Evolutionary conservation across 2,329 filamentous ascomycete species (phyloP).

Genomic region (Pestalotiopsis fici): DNA sequence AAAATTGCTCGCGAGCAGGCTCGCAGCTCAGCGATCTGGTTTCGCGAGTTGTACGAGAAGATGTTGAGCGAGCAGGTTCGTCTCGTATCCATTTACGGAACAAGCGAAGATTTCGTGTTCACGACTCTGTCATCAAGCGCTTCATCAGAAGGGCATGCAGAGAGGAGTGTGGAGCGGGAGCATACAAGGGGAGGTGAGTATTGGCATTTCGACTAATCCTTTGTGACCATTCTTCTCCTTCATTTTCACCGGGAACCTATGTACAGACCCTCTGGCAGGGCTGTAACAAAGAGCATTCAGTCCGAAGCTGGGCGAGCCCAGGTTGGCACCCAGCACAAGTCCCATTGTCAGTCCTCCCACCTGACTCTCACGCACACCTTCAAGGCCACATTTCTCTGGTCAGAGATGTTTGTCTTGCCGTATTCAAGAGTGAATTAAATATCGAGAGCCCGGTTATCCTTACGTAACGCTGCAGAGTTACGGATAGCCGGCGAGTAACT

Average conservation of each 20-base stretch:
- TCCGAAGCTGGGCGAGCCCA: not conserved
- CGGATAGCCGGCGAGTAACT: not conserved
- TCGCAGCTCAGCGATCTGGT: not conserved
- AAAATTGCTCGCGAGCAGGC: not conserved
- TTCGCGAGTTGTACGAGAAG: not conserved
- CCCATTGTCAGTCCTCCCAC: not conserved
- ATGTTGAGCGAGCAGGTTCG: not conserved
- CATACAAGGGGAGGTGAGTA: too few relatives aligned
- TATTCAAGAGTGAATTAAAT: not conserved
- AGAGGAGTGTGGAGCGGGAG: too few relatives aligned
- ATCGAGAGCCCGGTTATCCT: not conserved
- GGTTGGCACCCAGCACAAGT: not conserved
- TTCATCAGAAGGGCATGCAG: too few relatives aligned
- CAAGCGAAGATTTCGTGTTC: too few relatives aligned
- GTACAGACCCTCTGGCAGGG: not conserved
- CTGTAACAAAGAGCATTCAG: not conserved
- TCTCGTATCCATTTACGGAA: not conserved
- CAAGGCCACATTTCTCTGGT: not conserved
- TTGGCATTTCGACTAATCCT: too few relatives aligned
- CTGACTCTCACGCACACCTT: not conserved
- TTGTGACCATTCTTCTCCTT: too few relatives aligned
- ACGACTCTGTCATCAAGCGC: too few relatives aligned
- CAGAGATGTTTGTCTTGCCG: not conserved
- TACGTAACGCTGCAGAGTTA: not conserved
- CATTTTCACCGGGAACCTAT: not conserved